Evolutionary conservation across 805 yeast species (phyloP).

Genomic region (Lachancea dasiensis): DNA sequence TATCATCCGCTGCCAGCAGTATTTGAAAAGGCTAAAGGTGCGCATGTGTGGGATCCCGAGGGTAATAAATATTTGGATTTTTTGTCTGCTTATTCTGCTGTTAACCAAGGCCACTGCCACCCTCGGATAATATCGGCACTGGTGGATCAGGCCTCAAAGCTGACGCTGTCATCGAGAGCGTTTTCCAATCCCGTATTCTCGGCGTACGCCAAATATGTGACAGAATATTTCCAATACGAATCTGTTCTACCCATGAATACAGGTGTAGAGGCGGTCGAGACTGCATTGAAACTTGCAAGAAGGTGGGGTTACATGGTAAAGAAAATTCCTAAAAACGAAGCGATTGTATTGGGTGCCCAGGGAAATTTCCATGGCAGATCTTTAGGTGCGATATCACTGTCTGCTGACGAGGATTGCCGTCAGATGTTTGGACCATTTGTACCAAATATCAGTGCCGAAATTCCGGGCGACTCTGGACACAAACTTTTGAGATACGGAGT

Average conservation of each 20-base stretch:
- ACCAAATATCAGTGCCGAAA: slow-evolving; percentile 72
- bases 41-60: slow-evolving; percentile 97
- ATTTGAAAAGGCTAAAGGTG: slow-evolving; percentile 81
- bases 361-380: slow-evolving; percentile 97
- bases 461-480: slow-evolving; percentile 62
- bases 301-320: slow-evolving; percentile 94
- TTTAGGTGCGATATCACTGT: slow-evolving; percentile 89
- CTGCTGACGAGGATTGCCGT: slow-evolving; percentile 84
- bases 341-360: slow-evolving; percentile 79
- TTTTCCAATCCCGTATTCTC: slow-evolving; percentile 88
- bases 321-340: slow-evolving; percentile 76
- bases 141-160: slow-evolving; percentile 73
- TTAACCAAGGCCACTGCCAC: slow-evolving; percentile 97
- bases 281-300: slow-evolving; percentile 89
- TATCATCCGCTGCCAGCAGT: slow-evolving; percentile 97
- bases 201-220: slow-evolving; percentile 75
- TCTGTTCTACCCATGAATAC: slow-evolving; percentile 97
- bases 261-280: slow-evolving; percentile 98
- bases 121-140: slow-evolving; percentile 84
- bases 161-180: slow-evolving; percentile 91
- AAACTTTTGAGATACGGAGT: slow-evolving; percentile 69
- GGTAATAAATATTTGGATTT: slow-evolving; percentile 91
- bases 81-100: slow-evolving; percentile 92
- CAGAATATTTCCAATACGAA: slow-evolving; percentile 86
- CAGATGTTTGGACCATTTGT: slow-evolving; percentile 86